A percentile compares a stretch with the other conserved stretches of the same genome.
phyloP scores from a whole-genome alignment of 2,329 filamentous ascomycete genomes.

The Scedosporium dehoogii region DNA sequence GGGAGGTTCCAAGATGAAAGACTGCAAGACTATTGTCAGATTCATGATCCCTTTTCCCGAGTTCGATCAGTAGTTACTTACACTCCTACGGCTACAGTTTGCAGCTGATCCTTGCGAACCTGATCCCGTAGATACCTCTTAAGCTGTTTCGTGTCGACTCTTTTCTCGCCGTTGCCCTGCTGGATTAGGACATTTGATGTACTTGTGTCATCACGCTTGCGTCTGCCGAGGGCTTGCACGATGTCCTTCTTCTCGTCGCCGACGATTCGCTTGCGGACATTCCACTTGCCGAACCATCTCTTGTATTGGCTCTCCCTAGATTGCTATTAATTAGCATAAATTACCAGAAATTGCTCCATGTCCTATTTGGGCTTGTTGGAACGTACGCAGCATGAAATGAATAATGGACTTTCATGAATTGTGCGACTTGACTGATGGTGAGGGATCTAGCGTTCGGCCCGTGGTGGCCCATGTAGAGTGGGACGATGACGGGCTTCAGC shows the following conservation, averaged over 20 bases:
- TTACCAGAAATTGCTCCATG: not conserved
- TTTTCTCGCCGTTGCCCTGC: constrained; percentile 10
- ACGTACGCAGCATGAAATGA: constrained; percentile 10
- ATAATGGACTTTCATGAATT: constrained; percentile 14
- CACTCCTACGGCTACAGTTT: not conserved
- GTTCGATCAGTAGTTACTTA: not conserved
- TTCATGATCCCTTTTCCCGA: not conserved
- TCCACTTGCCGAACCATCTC: not conserved
- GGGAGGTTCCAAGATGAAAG: not conserved
- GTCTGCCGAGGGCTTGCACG: constrained; percentile 11
- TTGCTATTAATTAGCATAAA: not conserved
- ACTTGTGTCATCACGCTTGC: constrained; percentile 3
- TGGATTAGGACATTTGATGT: constrained; percentile 8
- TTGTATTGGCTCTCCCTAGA: not conserved
- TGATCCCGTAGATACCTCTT: constrained; percentile 12
- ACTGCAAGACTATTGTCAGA: not conserved
- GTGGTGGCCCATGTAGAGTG: constrained; percentile 8
- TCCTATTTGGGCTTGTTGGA: not conserved
- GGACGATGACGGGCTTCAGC: constrained; percentile 12
- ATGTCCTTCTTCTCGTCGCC: constrained; percentile 12
- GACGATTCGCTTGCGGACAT: not conserved
- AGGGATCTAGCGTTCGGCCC: not conserved
- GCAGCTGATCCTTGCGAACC: constrained; percentile 5
- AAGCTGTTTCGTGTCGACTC: constrained; percentile 14
- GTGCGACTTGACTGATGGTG: constrained; percentile 9